Evolutionary conservation across 176 grass and related monocot species (phyloP).

Genomic region (Oryza punctata): DNA sequence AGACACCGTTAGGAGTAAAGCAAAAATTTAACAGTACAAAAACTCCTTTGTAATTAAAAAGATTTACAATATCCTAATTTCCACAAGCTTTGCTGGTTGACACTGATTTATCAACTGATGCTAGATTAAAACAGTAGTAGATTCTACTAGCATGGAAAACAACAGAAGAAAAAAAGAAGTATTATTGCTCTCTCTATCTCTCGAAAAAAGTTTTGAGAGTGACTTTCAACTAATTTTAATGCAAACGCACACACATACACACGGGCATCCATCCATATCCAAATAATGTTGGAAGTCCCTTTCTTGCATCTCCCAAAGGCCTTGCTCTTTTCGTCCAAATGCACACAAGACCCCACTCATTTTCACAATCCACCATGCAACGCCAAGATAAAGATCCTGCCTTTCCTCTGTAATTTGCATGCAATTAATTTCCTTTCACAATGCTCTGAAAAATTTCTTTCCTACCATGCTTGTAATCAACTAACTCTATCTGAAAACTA

Average conservation of each 20-base stretch:
- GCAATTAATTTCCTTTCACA: background rate
- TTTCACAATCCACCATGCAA: slow-evolving; percentile 15
- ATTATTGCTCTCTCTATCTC: background rate
- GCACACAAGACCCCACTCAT: slow-evolving; percentile 8
- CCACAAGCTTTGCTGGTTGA: background rate
- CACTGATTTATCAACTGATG: background rate
- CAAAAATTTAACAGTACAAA: background rate
- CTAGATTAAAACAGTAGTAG: background rate
- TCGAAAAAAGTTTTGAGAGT: background rate
- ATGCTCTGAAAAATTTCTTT: no score
- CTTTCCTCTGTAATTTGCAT: background rate
- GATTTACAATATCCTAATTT: slow-evolving; percentile 1
- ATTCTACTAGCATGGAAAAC: background rate
- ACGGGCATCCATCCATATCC: slow-evolving; percentile 31
- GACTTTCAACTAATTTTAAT: slow-evolving; percentile 39
- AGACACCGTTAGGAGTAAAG: background rate
- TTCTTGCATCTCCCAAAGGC: slow-evolving; percentile 37
- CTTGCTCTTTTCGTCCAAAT: slow-evolving; percentile 30
- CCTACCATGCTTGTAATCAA: no score
- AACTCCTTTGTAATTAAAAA: background rate
- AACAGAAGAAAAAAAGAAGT: background rate
- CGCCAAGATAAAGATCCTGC: background rate
- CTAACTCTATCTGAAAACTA: no score
- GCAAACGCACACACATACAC: background rate
- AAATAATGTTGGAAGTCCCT: slow-evolving; percentile 28